These are phyloP conservation scores for Fusarium paranaense DNA, from an alignment of 2,329 filamentous ascomycete genomes.

Conservation along the genomic window DNA sequence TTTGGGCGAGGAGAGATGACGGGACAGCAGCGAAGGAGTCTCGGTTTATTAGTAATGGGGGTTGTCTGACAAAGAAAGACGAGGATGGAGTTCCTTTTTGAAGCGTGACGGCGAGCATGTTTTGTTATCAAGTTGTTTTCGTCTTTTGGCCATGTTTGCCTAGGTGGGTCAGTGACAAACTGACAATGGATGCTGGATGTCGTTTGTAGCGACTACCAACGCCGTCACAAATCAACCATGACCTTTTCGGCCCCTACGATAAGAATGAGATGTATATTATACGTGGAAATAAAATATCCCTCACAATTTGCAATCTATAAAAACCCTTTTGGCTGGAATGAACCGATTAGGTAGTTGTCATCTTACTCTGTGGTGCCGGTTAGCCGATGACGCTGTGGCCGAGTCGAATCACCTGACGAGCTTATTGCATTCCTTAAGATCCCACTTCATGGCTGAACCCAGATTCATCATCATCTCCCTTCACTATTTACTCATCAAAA, in stretches of 20 bases:
- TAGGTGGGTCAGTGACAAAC: neutral
- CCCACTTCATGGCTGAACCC: neutral
- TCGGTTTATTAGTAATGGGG: neutral
- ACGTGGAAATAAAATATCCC: neutral
- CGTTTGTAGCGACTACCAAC: too few species aligned
- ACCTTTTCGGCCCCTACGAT: neutral
- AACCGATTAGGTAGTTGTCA: slow-evolving; percentile 11
- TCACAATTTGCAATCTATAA: neutral
- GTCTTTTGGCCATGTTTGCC: neutral
- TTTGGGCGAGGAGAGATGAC: neutral
- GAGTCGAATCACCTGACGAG: slow-evolving; percentile 7
- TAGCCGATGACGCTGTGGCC: slow-evolving; percentile 34
- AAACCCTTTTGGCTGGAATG: neutral
- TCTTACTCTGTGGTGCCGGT: slow-evolving; percentile 8
- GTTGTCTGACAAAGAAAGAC: neutral
- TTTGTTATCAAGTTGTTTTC: neutral
- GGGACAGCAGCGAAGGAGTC: neutral
- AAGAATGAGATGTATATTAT: neutral
- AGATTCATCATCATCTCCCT: neutral
- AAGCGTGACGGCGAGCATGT: neutral
- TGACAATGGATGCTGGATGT: too few species aligned
- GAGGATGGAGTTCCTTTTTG: neutral
- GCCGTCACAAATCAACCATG: neutral
- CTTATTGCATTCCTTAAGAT: slow-evolving; percentile 7
- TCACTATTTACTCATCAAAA: neutral